Percentiles rank a stretch among this genome's conserved stretches.
Evolutionary conservation across 345 rosid genomes (phyloP).

Genomic region (Eucalyptus leucophloia): DNA sequence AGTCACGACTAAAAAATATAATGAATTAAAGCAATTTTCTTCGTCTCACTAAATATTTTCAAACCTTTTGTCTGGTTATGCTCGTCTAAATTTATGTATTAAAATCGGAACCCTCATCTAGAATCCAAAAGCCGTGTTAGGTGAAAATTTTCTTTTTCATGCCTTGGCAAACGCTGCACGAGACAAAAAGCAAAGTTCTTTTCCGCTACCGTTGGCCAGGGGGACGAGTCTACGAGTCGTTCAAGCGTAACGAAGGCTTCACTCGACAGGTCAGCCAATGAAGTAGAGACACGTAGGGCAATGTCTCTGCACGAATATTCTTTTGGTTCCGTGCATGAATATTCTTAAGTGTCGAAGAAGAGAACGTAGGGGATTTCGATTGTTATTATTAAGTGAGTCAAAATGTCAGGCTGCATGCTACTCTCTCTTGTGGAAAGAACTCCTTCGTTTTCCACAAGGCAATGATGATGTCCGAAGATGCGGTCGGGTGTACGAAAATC

Average conservation of each 20-base stretch:
- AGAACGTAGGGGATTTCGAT: neutral
- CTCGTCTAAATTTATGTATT: neutral
- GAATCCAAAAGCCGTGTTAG: neutral
- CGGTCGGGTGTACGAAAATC: neutral
- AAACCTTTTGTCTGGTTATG: neutral
- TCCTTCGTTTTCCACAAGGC: neutral
- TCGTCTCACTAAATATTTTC: neutral
- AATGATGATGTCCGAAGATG: neutral
- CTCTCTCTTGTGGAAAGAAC: neutral
- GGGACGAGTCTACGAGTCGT: neutral
- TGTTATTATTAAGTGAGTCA: neutral
- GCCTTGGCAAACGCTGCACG: neutral
- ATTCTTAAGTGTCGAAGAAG: neutral
- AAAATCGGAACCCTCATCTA: neutral
- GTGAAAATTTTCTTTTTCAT: neutral
- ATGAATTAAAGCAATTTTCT: neutral
- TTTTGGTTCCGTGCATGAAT: neutral
- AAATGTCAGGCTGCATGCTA: neutral
- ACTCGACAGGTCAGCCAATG: neutral
- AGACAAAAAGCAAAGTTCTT: neutral
- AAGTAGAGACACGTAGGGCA: neutral
- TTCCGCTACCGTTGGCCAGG: neutral
- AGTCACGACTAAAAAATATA: neutral
- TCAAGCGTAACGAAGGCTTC: neutral
- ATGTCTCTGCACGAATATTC: neutral